Percentiles rank a stretch among this genome's conserved stretches.
Conservation (phyloP, 352 stramenopile genomes). For the Lagenidium sp. region DNA sequence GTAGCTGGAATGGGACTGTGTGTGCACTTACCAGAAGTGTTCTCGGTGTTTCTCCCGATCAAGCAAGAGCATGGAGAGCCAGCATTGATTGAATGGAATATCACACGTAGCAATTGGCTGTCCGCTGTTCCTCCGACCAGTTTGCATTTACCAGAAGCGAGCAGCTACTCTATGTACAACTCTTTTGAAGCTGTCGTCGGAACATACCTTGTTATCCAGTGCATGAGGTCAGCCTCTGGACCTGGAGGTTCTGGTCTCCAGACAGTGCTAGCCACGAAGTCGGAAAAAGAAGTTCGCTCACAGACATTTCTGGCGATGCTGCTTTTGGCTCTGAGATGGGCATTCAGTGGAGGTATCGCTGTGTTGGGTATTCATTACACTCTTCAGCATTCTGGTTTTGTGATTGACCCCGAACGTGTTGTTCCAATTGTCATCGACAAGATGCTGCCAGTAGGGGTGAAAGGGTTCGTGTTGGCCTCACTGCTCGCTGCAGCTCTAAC, state of each 20-base stretch:
- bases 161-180: slow-evolving; percentile 74
- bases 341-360: slow-evolving; percentile 61
- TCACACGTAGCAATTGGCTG: slow-evolving; percentile 42
- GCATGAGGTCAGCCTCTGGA: slow-evolving; percentile 59
- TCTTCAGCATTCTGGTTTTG: slow-evolving; percentile 20
- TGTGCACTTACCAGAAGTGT: slow-evolving; percentile 35
- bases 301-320: slow-evolving; percentile 75
- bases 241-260: slow-evolving; percentile 59
- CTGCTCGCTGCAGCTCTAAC: slow-evolving; percentile 63
- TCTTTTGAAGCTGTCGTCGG: slow-evolving; percentile 40
- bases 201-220: slow-evolving; percentile 54
- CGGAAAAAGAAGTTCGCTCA: slow-evolving; percentile 64
- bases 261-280: slow-evolving; percentile 69
- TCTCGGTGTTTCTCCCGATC: slow-evolving; percentile 49
- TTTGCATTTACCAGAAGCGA: slow-evolving; percentile 28
- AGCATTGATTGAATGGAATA: slow-evolving; percentile 36
- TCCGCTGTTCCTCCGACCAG: slow-evolving; percentile 19
- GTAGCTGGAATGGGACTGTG: slow-evolving; percentile 51
- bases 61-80: slow-evolving; percentile 22
- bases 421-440: slow-evolving; percentile 73
- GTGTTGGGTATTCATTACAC: slow-evolving; percentile 71
- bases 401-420: slow-evolving; percentile 63
- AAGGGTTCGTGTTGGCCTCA: slow-evolving; percentile 62
- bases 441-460: slow-evolving; percentile 48
- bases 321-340: slow-evolving; percentile 61